phyloP scores from a whole-genome alignment of 1,284 basidiomycete species.

The Apiotrichum brassicae region DNA sequence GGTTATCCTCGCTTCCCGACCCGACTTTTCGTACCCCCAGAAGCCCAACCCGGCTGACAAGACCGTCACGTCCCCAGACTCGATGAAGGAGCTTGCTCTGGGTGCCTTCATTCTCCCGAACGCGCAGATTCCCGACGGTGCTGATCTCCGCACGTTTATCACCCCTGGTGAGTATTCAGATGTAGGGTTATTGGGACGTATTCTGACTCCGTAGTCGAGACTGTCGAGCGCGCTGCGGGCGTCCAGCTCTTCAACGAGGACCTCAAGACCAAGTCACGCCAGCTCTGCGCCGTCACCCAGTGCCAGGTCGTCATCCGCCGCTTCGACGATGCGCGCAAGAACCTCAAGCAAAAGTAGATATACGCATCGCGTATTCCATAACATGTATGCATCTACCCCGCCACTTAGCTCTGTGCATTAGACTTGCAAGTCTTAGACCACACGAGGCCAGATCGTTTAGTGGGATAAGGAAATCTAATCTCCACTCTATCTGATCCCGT shows the following conservation, averaged over 20 bases:
- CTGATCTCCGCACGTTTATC: conserved; percentile 69
- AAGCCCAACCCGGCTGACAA: conserved; percentile 40
- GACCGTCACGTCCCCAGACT: conserved; percentile 25
- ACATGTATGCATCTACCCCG: background rate
- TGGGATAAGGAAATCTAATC: no score
- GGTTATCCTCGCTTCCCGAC: conserved; percentile 74
- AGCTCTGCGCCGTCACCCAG: conserved; percentile 78
- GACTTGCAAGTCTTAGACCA: no score
- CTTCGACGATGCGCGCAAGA: conserved; percentile 81
- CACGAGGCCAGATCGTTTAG: no score
- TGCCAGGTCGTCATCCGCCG: conserved; percentile 76
- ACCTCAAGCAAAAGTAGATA: conserved; percentile 11
- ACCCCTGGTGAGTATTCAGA: conserved; percentile 60
- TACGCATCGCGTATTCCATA: background rate
- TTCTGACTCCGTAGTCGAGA: conserved; percentile 58
- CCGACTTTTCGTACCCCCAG: conserved; percentile 65
- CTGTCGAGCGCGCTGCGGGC: conserved; percentile 86
- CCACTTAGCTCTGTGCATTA: no score
- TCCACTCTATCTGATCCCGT: no score
- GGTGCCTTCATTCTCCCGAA: conserved; percentile 96
- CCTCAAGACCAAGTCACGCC: conserved; percentile 71
- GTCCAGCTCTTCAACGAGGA: conserved; percentile 80
- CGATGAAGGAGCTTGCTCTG: conserved; percentile 64
- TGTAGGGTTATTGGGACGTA: background rate
- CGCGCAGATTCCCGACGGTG: conserved; percentile 74